phyloP scores from a whole-genome alignment of 2,329 filamentous ascomycete genomes.

The Aspergillus aculeatus region DNA sequence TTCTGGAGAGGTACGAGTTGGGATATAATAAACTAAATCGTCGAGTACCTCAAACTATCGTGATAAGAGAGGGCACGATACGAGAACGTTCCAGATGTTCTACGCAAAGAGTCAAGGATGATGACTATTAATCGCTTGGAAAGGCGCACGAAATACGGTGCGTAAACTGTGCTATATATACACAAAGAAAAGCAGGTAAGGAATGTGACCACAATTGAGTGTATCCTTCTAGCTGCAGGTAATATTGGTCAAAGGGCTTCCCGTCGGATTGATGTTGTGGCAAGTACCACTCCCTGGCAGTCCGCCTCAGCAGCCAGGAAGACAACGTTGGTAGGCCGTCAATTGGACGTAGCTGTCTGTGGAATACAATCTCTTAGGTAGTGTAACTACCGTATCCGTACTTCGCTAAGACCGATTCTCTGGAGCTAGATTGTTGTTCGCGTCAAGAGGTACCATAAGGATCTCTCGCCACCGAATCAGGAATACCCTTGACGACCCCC shows the following conservation, averaged over 20 bases:
- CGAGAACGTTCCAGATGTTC: neutral
- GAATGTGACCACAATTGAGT: neutral
- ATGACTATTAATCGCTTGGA: neutral
- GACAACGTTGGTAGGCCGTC: constrained; percentile 2
- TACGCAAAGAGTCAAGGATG: neutral
- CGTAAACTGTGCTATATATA: constrained; percentile 1
- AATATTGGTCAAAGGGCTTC: neutral
- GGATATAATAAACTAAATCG: constrained; percentile 1
- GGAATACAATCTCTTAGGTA: constrained; percentile 3
- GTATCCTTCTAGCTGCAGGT: neutral
- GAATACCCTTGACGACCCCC: constrained; percentile 3
- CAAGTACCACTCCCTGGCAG: constrained; percentile 2
- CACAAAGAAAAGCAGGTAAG: neutral
- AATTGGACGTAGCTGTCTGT: constrained; percentile 2
- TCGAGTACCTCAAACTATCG: neutral
- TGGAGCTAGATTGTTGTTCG: constrained; percentile 4
- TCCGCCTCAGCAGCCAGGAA: constrained; percentile 4
- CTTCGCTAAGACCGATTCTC: constrained; percentile 3
- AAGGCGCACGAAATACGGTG: neutral
- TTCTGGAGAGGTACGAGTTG: neutral
- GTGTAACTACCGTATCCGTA: neutral
- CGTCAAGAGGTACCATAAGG: constrained; percentile 1
- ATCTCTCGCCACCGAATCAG: constrained; percentile 1
- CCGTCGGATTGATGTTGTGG: constrained; percentile 1
- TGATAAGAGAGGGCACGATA: neutral